A percentile compares a stretch with the other conserved stretches of the same genome.
Conservation (phyloP, 257 asterid genomes). For the Solanum tacnaense region DNA sequence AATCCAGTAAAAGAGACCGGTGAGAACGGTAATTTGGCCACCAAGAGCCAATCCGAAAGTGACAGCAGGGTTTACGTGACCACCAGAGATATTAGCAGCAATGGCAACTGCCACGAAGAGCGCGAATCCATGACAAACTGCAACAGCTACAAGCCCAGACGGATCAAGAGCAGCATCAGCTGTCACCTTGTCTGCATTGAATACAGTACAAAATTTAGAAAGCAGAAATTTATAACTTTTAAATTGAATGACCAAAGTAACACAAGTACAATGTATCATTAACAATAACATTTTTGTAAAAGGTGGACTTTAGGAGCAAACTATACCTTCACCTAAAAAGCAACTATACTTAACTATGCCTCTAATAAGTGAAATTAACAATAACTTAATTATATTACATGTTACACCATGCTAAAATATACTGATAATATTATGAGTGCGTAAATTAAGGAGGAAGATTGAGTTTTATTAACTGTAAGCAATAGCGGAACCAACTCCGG, state of each 20-base stretch:
- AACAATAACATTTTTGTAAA: neutral
- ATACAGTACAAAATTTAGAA: neutral
- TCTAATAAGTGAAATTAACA: neutral
- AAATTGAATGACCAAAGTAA: neutral
- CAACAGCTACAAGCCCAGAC: constrained; percentile 68
- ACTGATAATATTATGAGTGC: neutral
- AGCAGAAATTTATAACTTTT: neutral
- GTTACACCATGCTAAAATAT: too few relatives aligned
- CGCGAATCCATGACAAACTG: constrained; percentile 66
- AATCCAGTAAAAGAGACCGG: constrained; percentile 73
- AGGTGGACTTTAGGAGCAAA: neutral
- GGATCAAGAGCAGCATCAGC: constrained; percentile 59
- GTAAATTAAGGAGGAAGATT: neutral
- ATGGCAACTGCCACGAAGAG: constrained; percentile 74
- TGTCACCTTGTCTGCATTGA: constrained; percentile 52
- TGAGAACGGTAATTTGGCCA: constrained; percentile 73
- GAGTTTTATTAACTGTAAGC: constrained; percentile 31
- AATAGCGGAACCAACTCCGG: constrained; percentile 56
- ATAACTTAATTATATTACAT: neutral
- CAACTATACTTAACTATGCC: neutral
- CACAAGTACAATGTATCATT: neutral
- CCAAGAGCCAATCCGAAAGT: constrained; percentile 86
- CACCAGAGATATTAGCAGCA: constrained; percentile 88
- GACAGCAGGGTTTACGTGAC: constrained; percentile 85
- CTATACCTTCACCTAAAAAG: too few relatives aligned